A percentile compares a stretch with the other conserved stretches of the same genome.
Evolutionary conservation across 345 rosid genomes (phyloP).

Genomic region (Linum trigynum): DNA sequence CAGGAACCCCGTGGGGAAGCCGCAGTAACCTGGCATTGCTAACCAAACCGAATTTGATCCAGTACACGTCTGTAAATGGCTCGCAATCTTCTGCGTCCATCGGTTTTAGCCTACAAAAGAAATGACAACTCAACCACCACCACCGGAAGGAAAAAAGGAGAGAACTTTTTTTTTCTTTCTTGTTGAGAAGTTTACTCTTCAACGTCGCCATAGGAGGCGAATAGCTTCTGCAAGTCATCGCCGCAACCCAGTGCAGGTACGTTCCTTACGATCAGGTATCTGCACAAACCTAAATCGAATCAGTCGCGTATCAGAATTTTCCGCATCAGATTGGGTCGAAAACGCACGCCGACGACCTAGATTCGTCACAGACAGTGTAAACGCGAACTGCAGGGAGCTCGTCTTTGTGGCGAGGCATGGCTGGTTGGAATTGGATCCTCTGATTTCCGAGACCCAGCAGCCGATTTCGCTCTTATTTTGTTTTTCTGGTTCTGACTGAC

Average conservation of each 20-base stretch:
- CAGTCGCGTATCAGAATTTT: background rate
- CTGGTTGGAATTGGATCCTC: conserved; percentile 3
- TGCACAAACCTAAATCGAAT: conserved; percentile 12
- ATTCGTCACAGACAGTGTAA: conserved; percentile 81
- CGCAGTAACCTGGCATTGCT: conserved; percentile 60
- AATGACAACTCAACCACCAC: background rate
- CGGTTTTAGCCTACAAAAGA: conserved; percentile 51
- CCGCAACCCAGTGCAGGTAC: conserved; percentile 95
- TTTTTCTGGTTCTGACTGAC: background rate
- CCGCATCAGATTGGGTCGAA: background rate
- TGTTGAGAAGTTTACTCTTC: conserved; percentile 51
- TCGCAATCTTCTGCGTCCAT: conserved; percentile 91
- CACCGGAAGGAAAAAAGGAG: background rate
- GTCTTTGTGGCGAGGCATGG: conserved; percentile 60
- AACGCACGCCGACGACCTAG: conserved; percentile 33
- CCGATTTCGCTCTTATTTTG: conserved; percentile 14
- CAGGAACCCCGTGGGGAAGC: background rate
- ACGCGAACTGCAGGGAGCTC: conserved; percentile 62
- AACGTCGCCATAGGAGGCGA: conserved; percentile 62
- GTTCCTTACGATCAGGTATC: conserved; percentile 75
- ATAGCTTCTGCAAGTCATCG: conserved; percentile 62
- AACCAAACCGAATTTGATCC: conserved; percentile 60
- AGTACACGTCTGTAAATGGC: conserved; percentile 68
- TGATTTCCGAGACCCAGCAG: conserved; percentile 9
- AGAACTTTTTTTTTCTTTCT: background rate